Evolutionary conservation across 257 asterid genomes (phyloP), one percentile per base, ranked within the genome.

Genomic region (Gynochthodes officinalis): DNA sequence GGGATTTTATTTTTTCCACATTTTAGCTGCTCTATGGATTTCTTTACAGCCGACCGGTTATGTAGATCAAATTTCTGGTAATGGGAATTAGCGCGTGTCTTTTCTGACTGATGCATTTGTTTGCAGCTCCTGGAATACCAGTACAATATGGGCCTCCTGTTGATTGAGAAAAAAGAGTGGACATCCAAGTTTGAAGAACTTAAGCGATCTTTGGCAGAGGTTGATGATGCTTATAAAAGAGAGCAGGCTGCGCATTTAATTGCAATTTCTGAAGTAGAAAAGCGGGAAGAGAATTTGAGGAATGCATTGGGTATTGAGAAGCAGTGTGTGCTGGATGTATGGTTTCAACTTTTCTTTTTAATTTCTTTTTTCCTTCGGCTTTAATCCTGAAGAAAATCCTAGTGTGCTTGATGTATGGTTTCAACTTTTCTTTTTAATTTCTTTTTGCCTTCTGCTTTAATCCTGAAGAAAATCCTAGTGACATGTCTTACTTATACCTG

Each of bases 141-240:
- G 79, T 95, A 92, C 81, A 95, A 85, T 73, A 89, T 95, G 96
- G 99, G 99, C 50, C 91, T 95, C 32, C 91, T 95, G 53, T 75
- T 95, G 87, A 88, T 95, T 19, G 99, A 95, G 78, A 95, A 95
- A 75, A 95, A 90, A 78, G 98, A 92, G 23, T 95, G 99, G 98
- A 84, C 82, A 73, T 63, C 80, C 30, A 89, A 86, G 82, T 81
- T 84, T 68, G 97, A 95, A 73, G 99, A 90, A 75, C 79, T 89
- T 48, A 83, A 63, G 75, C 86, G 81, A 66, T 82, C 86, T 61
- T 77, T 90, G 73, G 82, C 87, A 21, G 96, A 86, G 72, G 84
- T 83, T 33, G 80, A 87, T 30, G 92, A 85, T 67, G 76, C 82
- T 52, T 79, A 87, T 43, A 89, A 77, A 84, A 84, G 95, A 76